These are phyloP conservation scores for Wickerhamomyces chambardii DNA, from an alignment of 805 yeast species.

Conservation along the genomic window DNA sequence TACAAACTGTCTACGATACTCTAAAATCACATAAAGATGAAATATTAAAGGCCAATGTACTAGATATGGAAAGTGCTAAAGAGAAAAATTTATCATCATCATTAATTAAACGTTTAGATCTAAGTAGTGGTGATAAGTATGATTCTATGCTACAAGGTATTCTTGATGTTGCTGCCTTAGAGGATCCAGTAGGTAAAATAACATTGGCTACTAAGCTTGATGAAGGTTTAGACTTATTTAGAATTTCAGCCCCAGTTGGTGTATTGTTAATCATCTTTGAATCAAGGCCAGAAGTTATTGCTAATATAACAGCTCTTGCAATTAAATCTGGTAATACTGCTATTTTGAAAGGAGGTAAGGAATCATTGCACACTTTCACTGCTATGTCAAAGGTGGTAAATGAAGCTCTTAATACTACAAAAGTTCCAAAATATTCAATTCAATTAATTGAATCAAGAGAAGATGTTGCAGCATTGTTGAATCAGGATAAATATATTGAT, in stretches of 20 bases:
- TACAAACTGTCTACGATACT: constrained; percentile 64
- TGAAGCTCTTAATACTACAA: constrained; percentile 45
- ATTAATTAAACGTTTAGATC: constrained; percentile 75
- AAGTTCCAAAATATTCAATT: constrained; percentile 73
- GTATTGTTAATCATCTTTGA: constrained; percentile 89
- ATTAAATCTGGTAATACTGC: constrained; percentile 97
- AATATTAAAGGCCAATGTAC: constrained; percentile 63
- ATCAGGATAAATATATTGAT: constrained; percentile 86
- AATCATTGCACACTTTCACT: constrained; percentile 75
- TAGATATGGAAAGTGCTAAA: constrained; percentile 67
- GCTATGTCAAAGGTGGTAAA: constrained; percentile 71
- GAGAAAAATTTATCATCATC: constrained; percentile 56
- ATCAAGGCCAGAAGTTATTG: constrained; percentile 96
- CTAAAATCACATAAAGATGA: constrained; percentile 47
- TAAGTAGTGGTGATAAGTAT: constrained; percentile 74
- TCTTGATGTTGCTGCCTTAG: constrained; percentile 78
- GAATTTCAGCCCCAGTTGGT: constrained; percentile 93
- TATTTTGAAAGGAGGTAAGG: constrained; percentile 96
- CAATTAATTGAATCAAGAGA: constrained; percentile 86
- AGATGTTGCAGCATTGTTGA: constrained; percentile 77
- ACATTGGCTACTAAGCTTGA: constrained; percentile 81
- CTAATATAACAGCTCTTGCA: constrained; percentile 92
- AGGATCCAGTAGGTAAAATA: constrained; percentile 89
- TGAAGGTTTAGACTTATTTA: constrained; percentile 75
- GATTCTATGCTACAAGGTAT: constrained; percentile 95